These are phyloP conservation scores for Colletotrichum euphorbiae DNA, from an alignment of 2,329 filamentous ascomycete species.

Conservation along the genomic window DNA sequence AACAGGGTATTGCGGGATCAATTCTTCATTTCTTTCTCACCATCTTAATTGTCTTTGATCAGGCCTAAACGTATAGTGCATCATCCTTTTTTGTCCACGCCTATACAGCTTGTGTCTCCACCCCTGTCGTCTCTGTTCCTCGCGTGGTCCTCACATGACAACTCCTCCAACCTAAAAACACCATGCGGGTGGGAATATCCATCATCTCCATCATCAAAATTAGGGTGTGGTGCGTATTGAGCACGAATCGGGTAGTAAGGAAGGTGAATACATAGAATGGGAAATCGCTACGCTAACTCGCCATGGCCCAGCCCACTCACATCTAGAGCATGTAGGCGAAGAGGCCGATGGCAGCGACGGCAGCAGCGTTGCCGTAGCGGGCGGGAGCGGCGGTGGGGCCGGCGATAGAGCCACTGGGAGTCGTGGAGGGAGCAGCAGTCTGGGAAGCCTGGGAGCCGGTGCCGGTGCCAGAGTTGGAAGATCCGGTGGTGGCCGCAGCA, in stretches of 20 bases:
- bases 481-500: constrained; percentile 35
- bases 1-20: constrained; percentile 10
- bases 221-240: constrained; percentile 23
- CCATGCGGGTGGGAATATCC: constrained; percentile 40
- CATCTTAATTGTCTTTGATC: constrained; percentile 35
- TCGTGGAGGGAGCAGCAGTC: constrained; percentile 42
- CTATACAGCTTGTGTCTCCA: too few species aligned
- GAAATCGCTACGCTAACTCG: constrained; percentile 21
- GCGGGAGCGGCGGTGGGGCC: constrained; percentile 56
- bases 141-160: not conserved
- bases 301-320: not conserved
- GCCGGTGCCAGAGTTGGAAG: constrained; percentile 12
- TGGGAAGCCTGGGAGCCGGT: constrained; percentile 35
- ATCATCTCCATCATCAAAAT: constrained; percentile 39
- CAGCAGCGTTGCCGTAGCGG: constrained; percentile 56
- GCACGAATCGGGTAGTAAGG: constrained; percentile 37
- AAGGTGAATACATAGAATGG: constrained; percentile 41
- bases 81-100: too few species aligned
- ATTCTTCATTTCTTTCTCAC: constrained; percentile 38
- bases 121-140: too few species aligned
- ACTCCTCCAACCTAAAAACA: constrained; percentile 36
- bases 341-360: constrained; percentile 62
- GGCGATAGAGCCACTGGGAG: constrained; percentile 46
- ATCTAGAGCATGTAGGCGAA: constrained; percentile 63
- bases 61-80: constrained; percentile 37